phyloP scores from a whole-genome alignment of 352 stramenopile genomes.

The Salisapilia sapeloensis region DNA sequence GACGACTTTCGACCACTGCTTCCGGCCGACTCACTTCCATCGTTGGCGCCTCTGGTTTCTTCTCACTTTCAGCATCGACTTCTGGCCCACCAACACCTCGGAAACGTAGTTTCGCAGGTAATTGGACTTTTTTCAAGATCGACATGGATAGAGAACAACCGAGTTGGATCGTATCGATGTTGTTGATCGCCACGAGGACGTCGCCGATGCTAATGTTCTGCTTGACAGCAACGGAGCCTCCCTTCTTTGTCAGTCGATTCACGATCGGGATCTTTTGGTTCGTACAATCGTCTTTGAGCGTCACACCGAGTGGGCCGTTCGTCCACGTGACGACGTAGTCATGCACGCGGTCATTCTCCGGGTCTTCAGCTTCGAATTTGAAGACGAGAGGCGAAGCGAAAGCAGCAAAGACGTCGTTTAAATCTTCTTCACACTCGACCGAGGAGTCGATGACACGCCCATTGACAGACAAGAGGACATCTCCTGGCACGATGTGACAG shows the following conservation, averaged over 20 bases:
- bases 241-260: conserved; percentile 75
- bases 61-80: conserved; percentile 9
- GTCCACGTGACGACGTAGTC: conserved; percentile 80
- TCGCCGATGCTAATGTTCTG: conserved; percentile 80
- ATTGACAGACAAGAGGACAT: conserved; percentile 64
- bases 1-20: conserved; percentile 1
- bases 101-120: conserved; percentile 71
- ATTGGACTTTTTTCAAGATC: conserved; percentile 77
- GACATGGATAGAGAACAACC: conserved; percentile 79
- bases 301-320: conserved; percentile 72
- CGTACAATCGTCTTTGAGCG: conserved; percentile 68
- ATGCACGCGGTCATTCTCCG: conserved; percentile 47
- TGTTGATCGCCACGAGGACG: conserved; percentile 77
- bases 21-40: background rate
- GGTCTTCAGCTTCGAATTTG: conserved; percentile 53
- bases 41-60: conserved; percentile 5
- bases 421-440: conserved; percentile 37
- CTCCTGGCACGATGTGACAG: conserved; percentile 43
- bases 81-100: conserved; percentile 50
- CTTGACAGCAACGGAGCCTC: conserved; percentile 70
- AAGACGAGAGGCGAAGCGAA: conserved; percentile 66
- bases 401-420: conserved; percentile 55
- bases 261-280: conserved; percentile 79
- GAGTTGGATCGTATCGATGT: conserved; percentile 80
- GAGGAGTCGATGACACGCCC: conserved; percentile 42